Evolutionary conservation across 2,329 filamentous ascomycete species (phyloP), one percentile per base, ranked within the genome.

Genomic region (Zymoseptoria ardabiliae): DNA sequence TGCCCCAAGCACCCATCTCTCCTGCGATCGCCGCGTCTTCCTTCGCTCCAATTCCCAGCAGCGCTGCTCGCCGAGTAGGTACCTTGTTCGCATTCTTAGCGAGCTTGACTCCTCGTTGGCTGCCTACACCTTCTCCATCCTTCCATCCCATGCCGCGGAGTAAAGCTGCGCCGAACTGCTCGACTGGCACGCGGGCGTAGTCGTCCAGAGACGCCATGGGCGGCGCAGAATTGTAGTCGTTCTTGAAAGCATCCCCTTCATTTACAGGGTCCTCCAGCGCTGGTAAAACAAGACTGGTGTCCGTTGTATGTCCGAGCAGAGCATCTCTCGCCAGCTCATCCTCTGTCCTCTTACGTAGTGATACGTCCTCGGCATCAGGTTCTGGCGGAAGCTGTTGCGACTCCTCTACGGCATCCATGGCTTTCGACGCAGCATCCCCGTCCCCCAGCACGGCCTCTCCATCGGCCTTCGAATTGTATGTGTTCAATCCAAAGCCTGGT

Each of bases 131-230:
- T 63, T 84, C 79, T 19, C 81, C 85, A 63, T 86, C 84, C 69
- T 97, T 91, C 92, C 93, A 97, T 8, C 94, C 94, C 89, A 97
- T 97, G 9, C 92, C 91, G 30, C 92, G 85, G 41, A 99, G 81
- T 64, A 97, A 80, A 0, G 92, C 91, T 19, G 91, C 89, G 7
- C 94, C 94, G 65, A 97, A 99, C 68, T 97, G 91, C 66, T 97
- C 93, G 17, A 97, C 91, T 0, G 94, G 93, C 62, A 96, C 88
- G 11, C 88, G 86, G 60, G 89, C 87, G 75, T 97, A 97, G 69
- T 94, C 90, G 35, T 90, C 89, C 19, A 96, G 77, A 0, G 86
- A 89, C 3, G 91, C 87, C 28, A 84, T 81, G 21, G 91, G 88
- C 1, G 91, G 91, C 0, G 91, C 87, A 23, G 82, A 78, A 11